Percentiles rank a stretch among this genome's conserved stretches.
Conservation (phyloP, 495 filamentous ascomycete species). For the Talaromyces thailandensis region DNA sequence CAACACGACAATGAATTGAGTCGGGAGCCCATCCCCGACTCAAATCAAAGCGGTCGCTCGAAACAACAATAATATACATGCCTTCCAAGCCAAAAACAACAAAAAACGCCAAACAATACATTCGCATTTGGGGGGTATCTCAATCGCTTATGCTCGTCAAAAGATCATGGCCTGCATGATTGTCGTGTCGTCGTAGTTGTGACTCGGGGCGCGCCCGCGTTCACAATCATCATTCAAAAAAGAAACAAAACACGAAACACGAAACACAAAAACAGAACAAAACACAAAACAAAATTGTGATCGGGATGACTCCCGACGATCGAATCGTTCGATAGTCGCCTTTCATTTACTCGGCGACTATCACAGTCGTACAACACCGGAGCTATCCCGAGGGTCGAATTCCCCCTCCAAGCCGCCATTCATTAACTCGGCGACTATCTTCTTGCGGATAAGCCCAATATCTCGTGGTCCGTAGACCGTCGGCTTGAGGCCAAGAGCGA, state of each 20-base stretch:
- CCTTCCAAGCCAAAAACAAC: background rate
- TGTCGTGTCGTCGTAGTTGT: background rate
- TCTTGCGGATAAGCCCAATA: conserved; percentile 47
- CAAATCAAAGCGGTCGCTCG: background rate
- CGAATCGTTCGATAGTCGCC: background rate
- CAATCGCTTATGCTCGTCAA: background rate
- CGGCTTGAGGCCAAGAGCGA: conserved; percentile 56
- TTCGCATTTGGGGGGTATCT: background rate
- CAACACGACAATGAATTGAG: background rate
- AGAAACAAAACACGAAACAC: too few relatives aligned
- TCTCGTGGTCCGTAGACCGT: conserved; percentile 46
- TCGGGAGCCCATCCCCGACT: background rate
- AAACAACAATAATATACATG: background rate
- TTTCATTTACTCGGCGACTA: background rate
- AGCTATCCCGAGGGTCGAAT: conserved; percentile 21
- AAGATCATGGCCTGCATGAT: background rate
- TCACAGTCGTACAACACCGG: background rate
- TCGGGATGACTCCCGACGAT: background rate
- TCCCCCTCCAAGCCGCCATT: conserved; percentile 53
- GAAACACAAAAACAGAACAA: background rate
- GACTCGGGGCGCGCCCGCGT: background rate
- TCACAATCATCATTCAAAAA: background rate
- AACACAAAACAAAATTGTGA: background rate
- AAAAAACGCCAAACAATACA: background rate
- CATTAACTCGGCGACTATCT: conserved; percentile 62